Evolutionary conservation across 768 basidiomycete species (phyloP).

Genomic region (Tubosaeta sp.): DNA sequence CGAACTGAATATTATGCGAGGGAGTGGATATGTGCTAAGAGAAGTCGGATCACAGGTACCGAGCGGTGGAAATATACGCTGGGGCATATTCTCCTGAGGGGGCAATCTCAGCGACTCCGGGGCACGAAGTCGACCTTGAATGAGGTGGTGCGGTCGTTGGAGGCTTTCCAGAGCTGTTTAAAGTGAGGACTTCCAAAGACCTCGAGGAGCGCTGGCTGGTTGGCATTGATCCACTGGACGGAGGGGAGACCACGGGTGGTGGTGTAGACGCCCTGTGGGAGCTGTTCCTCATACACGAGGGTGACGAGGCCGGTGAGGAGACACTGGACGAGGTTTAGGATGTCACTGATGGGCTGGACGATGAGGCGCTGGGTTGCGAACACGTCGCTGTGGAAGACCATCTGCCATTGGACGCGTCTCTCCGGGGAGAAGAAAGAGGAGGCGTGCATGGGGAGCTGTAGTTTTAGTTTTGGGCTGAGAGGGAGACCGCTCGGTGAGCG

Average conservation of each 20-base stretch:
- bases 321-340: constrained; percentile 65
- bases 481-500: constrained; percentile 73
- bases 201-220: constrained; percentile 63
- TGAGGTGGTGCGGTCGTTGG: constrained; percentile 63
- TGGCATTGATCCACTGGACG: constrained; percentile 68
- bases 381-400: constrained; percentile 80
- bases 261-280: constrained; percentile 64
- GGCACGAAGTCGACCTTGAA: constrained; percentile 70
- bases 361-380: constrained; percentile 69
- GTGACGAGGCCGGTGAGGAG: constrained; percentile 70
- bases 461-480: constrained; percentile 65
- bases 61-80: constrained; percentile 14
- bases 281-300: constrained; percentile 68
- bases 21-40: constrained; percentile 32
- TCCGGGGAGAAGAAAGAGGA: constrained; percentile 85
- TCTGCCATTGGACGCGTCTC: constrained; percentile 81
- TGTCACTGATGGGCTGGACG: constrained; percentile 65
- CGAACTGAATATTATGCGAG: constrained; percentile 29
- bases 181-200: constrained; percentile 73
- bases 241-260: constrained; percentile 78
- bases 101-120: constrained; percentile 31
- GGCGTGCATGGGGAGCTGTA: constrained; percentile 74
- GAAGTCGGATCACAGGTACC: constrained; percentile 28
- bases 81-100: background rate
- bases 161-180: constrained; percentile 67